Evolutionary conservation across 768 basidiomycete genomes (phyloP).

Genomic region (Lentinula edodes): DNA sequence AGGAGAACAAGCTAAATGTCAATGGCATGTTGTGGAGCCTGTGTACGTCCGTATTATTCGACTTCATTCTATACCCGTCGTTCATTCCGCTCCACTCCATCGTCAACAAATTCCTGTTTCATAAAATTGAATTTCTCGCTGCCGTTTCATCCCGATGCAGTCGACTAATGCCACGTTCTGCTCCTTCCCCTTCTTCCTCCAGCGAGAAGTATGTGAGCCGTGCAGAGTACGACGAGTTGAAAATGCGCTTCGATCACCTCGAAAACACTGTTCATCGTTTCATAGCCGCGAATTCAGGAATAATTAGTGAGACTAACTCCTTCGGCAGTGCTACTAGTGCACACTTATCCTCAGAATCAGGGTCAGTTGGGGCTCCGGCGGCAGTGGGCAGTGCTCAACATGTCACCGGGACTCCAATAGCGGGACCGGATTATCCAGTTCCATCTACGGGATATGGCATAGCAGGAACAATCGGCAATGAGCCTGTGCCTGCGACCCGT

Average conservation of each 20-base stretch:
- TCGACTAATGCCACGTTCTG: constrained; percentile 6
- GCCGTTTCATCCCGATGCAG: constrained; percentile 3
- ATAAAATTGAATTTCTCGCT: constrained; percentile 5
- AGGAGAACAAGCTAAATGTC: constrained; percentile 75
- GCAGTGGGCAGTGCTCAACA: neutral
- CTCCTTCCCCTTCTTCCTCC: constrained; percentile 6
- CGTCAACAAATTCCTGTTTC: constrained; percentile 5
- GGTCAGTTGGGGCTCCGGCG: constrained; percentile 1
- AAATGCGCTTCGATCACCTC: constrained; percentile 55
- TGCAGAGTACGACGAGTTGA: constrained; percentile 73
- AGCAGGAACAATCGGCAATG: neutral
- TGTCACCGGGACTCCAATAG: neutral
- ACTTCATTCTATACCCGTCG: constrained; percentile 9
- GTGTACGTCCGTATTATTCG: constrained; percentile 42
- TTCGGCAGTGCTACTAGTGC: neutral
- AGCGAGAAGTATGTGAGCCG: constrained; percentile 82
- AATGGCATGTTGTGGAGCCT: constrained; percentile 80
- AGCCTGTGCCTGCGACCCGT: neutral
- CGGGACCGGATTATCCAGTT: constrained; percentile 3
- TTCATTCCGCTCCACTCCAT: constrained; percentile 9
- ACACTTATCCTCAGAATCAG: neutral
- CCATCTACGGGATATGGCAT: constrained; percentile 4
- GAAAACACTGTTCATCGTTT: constrained; percentile 46
- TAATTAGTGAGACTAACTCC: constrained; percentile 12
- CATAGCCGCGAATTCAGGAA: constrained; percentile 19